phyloP scores from a whole-genome alignment of 768 basidiomycete genomes.

The Leccinum sublutescens region DNA sequence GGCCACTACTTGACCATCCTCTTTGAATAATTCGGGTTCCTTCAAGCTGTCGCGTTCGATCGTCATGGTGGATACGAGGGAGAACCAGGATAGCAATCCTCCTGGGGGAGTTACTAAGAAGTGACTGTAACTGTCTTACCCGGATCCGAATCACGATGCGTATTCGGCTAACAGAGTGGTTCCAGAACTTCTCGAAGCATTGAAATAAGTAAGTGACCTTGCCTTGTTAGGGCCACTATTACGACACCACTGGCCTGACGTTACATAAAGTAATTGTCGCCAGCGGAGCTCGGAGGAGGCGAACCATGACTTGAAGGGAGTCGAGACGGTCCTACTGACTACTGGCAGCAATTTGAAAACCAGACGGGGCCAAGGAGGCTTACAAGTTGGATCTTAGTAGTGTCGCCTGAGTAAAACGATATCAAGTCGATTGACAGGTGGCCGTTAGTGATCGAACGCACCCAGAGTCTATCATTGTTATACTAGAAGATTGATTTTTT shows the following conservation, averaged over 20 bases:
- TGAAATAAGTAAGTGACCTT: background rate
- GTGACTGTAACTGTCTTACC: background rate
- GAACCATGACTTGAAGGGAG: too few species aligned
- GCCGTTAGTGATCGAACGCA: too few species aligned
- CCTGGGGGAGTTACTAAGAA: background rate
- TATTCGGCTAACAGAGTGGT: background rate
- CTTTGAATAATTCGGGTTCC: constrained; percentile 10
- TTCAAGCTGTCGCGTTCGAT: constrained; percentile 8
- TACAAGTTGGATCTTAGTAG: too few species aligned
- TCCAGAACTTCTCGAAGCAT: background rate
- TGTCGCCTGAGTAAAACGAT: too few species aligned
- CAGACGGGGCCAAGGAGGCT: too few species aligned
- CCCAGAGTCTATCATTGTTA: too few species aligned
- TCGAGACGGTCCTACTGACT: too few species aligned
- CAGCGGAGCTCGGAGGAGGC: too few species aligned
- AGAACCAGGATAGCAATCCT: background rate
- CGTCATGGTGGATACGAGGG: constrained; percentile 13
- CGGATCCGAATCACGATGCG: background rate
- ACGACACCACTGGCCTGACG: background rate
- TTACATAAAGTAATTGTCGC: too few species aligned
- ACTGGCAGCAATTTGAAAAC: too few species aligned
- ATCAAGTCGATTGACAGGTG: too few species aligned
- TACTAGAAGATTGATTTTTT: too few species aligned
- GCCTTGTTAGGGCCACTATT: background rate
- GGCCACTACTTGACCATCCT: background rate